Conservation (phyloP, 1,284 basidiomycete species). For the Thecaphora thlaspeos region DNA sequence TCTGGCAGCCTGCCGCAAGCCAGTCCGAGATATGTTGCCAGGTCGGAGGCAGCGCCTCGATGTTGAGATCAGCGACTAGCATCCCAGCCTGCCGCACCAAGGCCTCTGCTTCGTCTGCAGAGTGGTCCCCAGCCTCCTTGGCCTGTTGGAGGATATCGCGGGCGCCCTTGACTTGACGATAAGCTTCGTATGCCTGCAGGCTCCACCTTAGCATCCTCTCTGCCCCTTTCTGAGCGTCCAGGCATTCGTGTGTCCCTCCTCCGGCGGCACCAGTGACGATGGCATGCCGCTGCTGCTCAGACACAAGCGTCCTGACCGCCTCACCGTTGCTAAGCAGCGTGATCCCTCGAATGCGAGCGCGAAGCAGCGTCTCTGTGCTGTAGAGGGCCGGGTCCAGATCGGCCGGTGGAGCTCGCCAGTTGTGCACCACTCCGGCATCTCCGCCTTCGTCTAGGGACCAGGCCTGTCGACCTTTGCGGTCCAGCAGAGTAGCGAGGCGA, state of each 20-base stretch:
- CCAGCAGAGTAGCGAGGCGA: slow-evolving; percentile 18
- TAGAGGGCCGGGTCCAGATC: slow-evolving; percentile 11
- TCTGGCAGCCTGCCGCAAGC: background rate
- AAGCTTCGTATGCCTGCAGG: background rate
- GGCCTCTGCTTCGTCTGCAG: background rate
- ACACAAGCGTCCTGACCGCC: slow-evolving; percentile 21
- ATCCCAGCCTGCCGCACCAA: background rate
- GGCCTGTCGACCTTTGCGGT: slow-evolving; percentile 4
- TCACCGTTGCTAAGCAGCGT: slow-evolving; percentile 13
- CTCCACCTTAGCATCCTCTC: slow-evolving; percentile 17
- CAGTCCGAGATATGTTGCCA: no score
- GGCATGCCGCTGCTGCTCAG: slow-evolving; percentile 3
- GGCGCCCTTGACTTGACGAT: background rate
- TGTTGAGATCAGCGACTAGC: no score
- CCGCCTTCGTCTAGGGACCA: no score
- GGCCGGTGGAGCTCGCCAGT: slow-evolving; percentile 20
- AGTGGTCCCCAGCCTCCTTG: background rate
- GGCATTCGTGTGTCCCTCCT: background rate
- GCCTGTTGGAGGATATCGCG: background rate
- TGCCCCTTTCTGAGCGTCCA: background rate
- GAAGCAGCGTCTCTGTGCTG: slow-evolving; percentile 19
- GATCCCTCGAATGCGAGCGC: slow-evolving; percentile 1
- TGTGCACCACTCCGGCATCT: slow-evolving; percentile 28
- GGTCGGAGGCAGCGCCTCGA: no score
- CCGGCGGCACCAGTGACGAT: background rate